phyloP scores from a whole-genome alignment of 2,329 filamentous ascomycete species.

The Neurospora sp. region DNA sequence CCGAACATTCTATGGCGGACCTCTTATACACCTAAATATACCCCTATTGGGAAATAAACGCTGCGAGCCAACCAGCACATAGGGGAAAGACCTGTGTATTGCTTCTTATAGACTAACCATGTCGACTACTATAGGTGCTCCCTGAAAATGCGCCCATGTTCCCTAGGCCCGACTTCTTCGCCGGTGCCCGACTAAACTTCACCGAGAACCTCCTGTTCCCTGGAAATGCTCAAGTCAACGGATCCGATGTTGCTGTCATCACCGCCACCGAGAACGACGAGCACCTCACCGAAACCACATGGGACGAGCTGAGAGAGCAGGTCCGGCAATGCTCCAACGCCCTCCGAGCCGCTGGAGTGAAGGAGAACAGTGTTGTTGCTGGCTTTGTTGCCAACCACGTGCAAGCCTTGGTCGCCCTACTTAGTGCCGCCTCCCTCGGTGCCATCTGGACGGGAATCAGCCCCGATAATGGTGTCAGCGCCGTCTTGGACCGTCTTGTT shows the following conservation, averaged over 20 bases:
- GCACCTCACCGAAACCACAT: conserved; percentile 50
- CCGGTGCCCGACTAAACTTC: conserved; percentile 74
- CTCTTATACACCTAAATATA: neutral
- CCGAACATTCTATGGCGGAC: neutral
- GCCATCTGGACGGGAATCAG: conserved; percentile 91
- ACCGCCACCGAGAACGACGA: conserved; percentile 66
- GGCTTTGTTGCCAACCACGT: conserved; percentile 84
- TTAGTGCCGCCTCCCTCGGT: conserved; percentile 72
- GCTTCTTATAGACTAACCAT: neutral
- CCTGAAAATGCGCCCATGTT: conserved; percentile 63
- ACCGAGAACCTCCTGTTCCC: conserved; percentile 92
- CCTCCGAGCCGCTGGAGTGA: conserved; percentile 56
- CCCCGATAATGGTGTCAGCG: conserved; percentile 84
- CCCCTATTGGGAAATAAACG: neutral
- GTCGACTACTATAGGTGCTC: conserved; percentile 47
- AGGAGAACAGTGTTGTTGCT: conserved; percentile 46
- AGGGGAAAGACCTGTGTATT: neutral
- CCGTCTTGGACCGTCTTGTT: conserved; percentile 74
- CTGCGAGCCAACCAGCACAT: neutral
- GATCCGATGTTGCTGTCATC: conserved; percentile 61
- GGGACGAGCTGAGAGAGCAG: conserved; percentile 69
- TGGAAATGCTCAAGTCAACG: conserved; percentile 41
- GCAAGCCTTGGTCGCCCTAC: conserved; percentile 78
- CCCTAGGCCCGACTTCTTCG: conserved; percentile 79
- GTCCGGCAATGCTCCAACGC: conserved; percentile 66